A percentile compares a stretch with the other conserved stretches of the same genome.
Evolutionary conservation across 2,329 filamentous ascomycete genomes (phyloP).

Genomic region (Mariannaea sp.): DNA sequence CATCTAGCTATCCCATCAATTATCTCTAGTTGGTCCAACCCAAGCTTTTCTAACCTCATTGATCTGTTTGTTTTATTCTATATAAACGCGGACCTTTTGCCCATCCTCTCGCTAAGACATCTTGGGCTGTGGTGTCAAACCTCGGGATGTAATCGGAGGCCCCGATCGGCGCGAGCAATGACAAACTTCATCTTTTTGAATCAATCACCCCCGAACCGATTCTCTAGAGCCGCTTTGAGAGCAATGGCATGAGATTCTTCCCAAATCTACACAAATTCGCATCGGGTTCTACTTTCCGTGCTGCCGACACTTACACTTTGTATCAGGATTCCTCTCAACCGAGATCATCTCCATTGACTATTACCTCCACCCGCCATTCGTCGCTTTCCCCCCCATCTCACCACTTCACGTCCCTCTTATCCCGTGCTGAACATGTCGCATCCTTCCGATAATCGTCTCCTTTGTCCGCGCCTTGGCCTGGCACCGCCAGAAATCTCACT

Average conservation of each 20-base stretch:
- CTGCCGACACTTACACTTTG: slow-evolving; percentile 24
- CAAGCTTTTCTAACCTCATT: too few relatives aligned
- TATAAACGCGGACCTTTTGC: too few relatives aligned
- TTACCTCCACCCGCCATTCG: not conserved
- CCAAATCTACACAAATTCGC: slow-evolving; percentile 13
- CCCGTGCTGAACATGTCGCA: slow-evolving; percentile 23
- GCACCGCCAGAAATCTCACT: slow-evolving; percentile 35
- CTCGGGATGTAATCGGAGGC: too few relatives aligned
- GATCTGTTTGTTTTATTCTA: too few relatives aligned
- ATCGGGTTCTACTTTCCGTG: slow-evolving; percentile 16
- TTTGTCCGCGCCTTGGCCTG: slow-evolving; percentile 40
- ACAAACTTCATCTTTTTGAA: slow-evolving; percentile 3
- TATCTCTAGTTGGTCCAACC: too few relatives aligned
- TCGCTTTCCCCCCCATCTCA: slow-evolving; percentile 6
- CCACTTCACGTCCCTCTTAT: too few relatives aligned
- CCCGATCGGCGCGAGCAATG: too few relatives aligned
- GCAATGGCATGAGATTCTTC: slow-evolving; percentile 21
- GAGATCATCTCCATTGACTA: slow-evolving; percentile 3
- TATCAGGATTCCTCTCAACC: slow-evolving; percentile 18
- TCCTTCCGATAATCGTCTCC: slow-evolving; percentile 34
- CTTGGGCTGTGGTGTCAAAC: too few relatives aligned
- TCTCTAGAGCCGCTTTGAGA: not conserved
- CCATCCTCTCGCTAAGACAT: too few relatives aligned
- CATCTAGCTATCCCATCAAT: too few relatives aligned
- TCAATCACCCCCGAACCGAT: not conserved